Percentiles rank a stretch among this genome's conserved stretches.
Conservation (phyloP, 352 stramenopile genomes). For the Halophytophthora polymorphica region DNA sequence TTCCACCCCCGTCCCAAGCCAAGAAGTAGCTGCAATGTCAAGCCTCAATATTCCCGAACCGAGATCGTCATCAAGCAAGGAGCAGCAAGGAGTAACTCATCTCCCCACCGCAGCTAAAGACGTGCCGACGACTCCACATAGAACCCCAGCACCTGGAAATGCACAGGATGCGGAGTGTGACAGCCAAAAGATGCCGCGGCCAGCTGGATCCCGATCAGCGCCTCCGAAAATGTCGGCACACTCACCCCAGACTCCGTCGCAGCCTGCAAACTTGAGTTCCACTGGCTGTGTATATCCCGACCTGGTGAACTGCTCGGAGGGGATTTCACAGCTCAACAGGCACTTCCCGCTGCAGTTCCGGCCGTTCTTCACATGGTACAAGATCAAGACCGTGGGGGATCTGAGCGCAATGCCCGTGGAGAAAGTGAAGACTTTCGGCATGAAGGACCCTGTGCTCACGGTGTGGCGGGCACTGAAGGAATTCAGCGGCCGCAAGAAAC, state of each 20-base stretch:
- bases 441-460: slow-evolving; percentile 55
- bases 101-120: neutral
- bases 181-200: neutral
- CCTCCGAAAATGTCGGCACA: slow-evolving; percentile 7
- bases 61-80: slow-evolving; percentile 5
- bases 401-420: slow-evolving; percentile 43
- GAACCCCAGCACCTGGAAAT: neutral
- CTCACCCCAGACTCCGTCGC: neutral
- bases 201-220: slow-evolving; percentile 13
- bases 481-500: slow-evolving; percentile 38
- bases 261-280: slow-evolving; percentile 5
- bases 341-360: slow-evolving; percentile 58
- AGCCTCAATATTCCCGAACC: slow-evolving; percentile 6
- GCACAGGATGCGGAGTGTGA: too few species aligned
- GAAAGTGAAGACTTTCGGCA: slow-evolving; percentile 53
- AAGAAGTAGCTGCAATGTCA: slow-evolving; percentile 6
- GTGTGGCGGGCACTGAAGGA: slow-evolving; percentile 55
- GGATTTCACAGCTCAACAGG: slow-evolving; percentile 41
- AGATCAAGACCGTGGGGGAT: slow-evolving; percentile 70
- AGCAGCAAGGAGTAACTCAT: neutral
- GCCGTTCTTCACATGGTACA: slow-evolving; percentile 57
- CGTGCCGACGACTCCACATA: slow-evolving; percentile 2
- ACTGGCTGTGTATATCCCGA: slow-evolving; percentile 41
- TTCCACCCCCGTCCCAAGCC: slow-evolving; percentile 18
- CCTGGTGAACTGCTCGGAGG: slow-evolving; percentile 42